Base-by-base conservation (phyloP, 257 asterid genomes). In the Ophiorrhiza pumila region DNA sequence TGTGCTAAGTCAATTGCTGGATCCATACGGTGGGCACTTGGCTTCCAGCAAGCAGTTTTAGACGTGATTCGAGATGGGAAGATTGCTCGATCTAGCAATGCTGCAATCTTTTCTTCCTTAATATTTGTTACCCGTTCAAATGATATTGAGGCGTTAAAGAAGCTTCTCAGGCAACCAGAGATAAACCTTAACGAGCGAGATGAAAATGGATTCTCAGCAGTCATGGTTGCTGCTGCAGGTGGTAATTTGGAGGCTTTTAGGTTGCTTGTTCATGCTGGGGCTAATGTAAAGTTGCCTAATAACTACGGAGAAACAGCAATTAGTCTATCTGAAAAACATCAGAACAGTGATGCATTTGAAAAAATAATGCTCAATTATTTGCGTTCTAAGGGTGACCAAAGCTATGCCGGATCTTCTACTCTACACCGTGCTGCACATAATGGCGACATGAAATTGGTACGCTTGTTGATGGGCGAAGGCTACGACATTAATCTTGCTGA, bases 261-360 rank as follows among this genome's bases (percentile, higher is more conserved):
- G 77, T 65, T 82, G 62, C 94, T 90, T 12, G 77, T 84, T n/a
- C 77, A 76, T 35, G 87, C 87, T 0, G 96, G 92, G 23, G 90
- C 92, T 34, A 80, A 85, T 41, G 59, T 85, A 65, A 82, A 83
- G 20, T 46, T 74, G 27, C 83, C 52, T 29, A 88, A 88, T 73
- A 79, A 49, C 34, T 82, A 77, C 20, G 89, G 89, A 2, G 94
- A 90, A 80, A 83, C 92, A 1, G 94, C 92, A 1, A 46, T 82
- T 11, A 85, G 65, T 55, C 71, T 90, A 75, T 89, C 88, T 4
- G 75, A 86, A 68, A 82, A 80, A 23, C 87, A 75, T 78, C 88
- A 80, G 73, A 83, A 87, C 52, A 77, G 84, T 17, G 89, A 82
- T 43, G 89, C 85, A 39, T 83, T 90, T 61, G 82, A 74, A 17